Percentiles rank a stretch among this genome's conserved stretches.
phyloP scores from a whole-genome alignment of 2,329 filamentous ascomycete genomes.

The Colletotrichum sp. region DNA sequence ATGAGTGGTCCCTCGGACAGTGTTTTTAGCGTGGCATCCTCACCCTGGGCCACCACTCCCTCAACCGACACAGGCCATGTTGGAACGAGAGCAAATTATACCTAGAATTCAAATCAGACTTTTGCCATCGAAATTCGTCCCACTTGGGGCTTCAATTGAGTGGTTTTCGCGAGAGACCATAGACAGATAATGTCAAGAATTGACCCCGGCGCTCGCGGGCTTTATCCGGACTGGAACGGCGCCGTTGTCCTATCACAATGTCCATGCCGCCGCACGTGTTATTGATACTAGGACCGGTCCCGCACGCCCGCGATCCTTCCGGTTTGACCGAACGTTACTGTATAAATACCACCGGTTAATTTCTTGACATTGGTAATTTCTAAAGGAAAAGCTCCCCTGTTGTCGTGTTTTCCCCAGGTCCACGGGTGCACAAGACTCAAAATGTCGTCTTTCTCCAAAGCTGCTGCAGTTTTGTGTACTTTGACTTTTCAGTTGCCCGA shows the following conservation, averaged over 20 bases:
- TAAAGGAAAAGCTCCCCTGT: background rate
- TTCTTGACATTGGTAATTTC: background rate
- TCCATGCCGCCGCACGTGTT: background rate
- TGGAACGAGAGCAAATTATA: background rate
- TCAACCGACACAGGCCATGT: rapidly evolving
- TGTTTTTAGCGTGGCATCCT: background rate
- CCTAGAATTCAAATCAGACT: background rate
- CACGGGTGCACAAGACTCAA: background rate
- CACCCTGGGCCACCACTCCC: background rate
- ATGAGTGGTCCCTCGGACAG: background rate
- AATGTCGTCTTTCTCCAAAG: background rate
- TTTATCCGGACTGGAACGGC: background rate
- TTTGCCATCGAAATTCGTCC: background rate
- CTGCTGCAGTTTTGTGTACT: background rate
- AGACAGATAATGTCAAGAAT: background rate
- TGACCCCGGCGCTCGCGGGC: background rate
- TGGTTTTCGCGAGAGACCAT: background rate
- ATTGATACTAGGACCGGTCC: background rate
- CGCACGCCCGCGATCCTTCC: background rate
- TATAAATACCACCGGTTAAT: background rate
- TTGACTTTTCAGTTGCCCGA: background rate
- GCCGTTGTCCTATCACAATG: background rate
- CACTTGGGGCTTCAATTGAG: background rate
- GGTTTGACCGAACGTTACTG: background rate
- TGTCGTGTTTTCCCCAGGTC: background rate